These are phyloP conservation scores for Bertia moriformis DNA, from an alignment of 2,329 filamentous ascomycete genomes.

Conservation along the genomic window DNA sequence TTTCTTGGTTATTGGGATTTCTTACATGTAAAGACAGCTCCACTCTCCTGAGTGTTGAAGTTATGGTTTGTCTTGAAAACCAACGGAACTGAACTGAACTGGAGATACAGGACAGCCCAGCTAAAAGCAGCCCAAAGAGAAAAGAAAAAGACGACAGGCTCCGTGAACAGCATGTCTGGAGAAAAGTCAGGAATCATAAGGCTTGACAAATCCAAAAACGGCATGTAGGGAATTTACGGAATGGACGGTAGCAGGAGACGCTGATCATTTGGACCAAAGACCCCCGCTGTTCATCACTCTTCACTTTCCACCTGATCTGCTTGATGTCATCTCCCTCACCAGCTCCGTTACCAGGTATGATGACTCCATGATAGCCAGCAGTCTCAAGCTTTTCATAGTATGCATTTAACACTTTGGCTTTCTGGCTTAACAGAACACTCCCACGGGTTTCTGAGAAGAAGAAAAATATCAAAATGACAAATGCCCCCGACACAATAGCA, in stretches of 20 bases:
- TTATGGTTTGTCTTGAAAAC: slow-evolving; percentile 56
- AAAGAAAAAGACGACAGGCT: slow-evolving; percentile 73
- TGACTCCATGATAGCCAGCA: slow-evolving; percentile 38
- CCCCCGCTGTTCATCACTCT: slow-evolving; percentile 61
- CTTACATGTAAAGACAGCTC: slow-evolving; percentile 49
- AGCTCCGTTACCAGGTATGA: slow-evolving; percentile 10
- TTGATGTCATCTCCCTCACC: no score
- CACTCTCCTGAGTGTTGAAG: slow-evolving; percentile 54
- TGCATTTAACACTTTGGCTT: slow-evolving; percentile 62
- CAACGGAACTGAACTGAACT: slow-evolving; percentile 66
- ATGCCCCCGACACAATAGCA: slow-evolving; percentile 47
- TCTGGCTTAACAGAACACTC: slow-evolving; percentile 58
- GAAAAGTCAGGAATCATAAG: no score
- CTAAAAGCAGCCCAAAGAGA: slow-evolving; percentile 79
- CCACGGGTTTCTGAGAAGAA: slow-evolving; percentile 74
- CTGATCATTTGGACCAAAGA: slow-evolving; percentile 56
- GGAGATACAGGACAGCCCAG: slow-evolving; percentile 79
- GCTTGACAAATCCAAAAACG: no score
- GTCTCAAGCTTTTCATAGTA: slow-evolving; percentile 67
- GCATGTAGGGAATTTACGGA: slow-evolving; percentile 40
- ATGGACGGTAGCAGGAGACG: slow-evolving; percentile 64
- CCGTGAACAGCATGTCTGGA: slow-evolving; percentile 53
- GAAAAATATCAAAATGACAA: slow-evolving; percentile 18
- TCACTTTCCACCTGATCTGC: slow-evolving; percentile 67
- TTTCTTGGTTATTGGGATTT: no score